Conservation (phyloP, 495 filamentous ascomycete species). For the Daldinia caldariorum region DNA sequence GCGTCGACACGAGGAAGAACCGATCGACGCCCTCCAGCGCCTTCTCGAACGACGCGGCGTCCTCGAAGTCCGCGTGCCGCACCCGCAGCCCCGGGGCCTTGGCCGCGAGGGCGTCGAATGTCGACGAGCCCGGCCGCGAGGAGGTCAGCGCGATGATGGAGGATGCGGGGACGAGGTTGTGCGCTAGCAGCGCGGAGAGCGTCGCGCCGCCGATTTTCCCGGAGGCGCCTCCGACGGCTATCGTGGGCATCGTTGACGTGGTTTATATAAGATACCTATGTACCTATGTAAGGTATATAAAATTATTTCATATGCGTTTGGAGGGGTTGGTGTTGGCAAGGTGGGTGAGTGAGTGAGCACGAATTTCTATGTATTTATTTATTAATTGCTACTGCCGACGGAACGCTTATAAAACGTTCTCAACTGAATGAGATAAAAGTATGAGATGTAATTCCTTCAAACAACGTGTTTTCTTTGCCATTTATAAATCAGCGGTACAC, state of each 20-base stretch:
- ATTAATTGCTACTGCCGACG: too few species aligned
- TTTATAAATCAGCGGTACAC: not conserved
- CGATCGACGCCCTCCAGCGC: constrained; percentile 56
- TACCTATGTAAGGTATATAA: too few species aligned
- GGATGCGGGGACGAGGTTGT: constrained; percentile 46
- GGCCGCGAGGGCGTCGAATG: constrained; percentile 36
- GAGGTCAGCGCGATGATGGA: constrained; percentile 55
- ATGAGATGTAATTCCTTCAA: not conserved
- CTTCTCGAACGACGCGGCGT: constrained; percentile 43
- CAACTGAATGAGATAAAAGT: too few species aligned
- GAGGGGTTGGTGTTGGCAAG: too few species aligned
- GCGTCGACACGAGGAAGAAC: constrained; percentile 62
- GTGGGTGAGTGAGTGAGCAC: too few species aligned
- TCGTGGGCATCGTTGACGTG: constrained; percentile 34
- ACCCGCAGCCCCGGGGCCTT: constrained; percentile 49
- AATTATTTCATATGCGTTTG: too few species aligned
- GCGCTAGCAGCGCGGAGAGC: constrained; percentile 51
- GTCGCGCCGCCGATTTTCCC: constrained; percentile 59
- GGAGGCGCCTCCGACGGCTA: constrained; percentile 55
- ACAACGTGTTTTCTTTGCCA: not conserved
- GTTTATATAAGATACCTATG: too few species aligned
- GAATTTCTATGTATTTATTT: too few species aligned
- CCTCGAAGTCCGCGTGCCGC: constrained; percentile 58
- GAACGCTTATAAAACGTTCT: too few species aligned
- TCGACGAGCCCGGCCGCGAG: constrained; percentile 39